Conservation (phyloP, 2,329 filamentous ascomycete species). For the Alternaria novae-zelandiae region DNA sequence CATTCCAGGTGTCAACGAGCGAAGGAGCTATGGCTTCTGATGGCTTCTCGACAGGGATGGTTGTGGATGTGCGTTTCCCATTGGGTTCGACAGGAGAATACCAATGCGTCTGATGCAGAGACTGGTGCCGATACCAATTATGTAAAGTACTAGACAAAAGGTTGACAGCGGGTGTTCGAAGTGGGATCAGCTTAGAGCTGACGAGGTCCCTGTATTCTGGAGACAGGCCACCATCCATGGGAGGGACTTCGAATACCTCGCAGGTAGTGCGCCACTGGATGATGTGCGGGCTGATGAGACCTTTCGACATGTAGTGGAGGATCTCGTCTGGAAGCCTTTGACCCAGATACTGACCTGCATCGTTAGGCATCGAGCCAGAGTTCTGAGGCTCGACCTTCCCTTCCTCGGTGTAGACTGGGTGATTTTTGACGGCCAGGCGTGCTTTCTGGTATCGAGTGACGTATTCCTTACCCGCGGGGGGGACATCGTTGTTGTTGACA, state of each 20-base stretch:
- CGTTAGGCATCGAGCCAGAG: slow-evolving; percentile 74
- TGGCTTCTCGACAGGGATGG: slow-evolving; percentile 65
- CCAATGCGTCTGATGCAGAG: slow-evolving; percentile 82
- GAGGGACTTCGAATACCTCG: slow-evolving; percentile 79
- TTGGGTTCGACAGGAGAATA: slow-evolving; percentile 55
- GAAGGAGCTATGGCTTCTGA: slow-evolving; percentile 57
- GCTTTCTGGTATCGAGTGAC: slow-evolving; percentile 86
- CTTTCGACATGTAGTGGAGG: slow-evolving; percentile 86
- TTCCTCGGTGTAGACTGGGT: slow-evolving; percentile 78
- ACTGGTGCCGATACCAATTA: slow-evolving; percentile 81
- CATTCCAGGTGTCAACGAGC: slow-evolving; percentile 72
- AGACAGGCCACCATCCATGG: slow-evolving; percentile 81
- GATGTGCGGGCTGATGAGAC: slow-evolving; percentile 78
- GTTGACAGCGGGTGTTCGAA: slow-evolving; percentile 78
- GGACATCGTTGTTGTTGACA: slow-evolving; percentile 78
- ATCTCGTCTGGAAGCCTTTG: slow-evolving; percentile 87
- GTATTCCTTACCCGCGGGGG: slow-evolving; percentile 76
- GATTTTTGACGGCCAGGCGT: slow-evolving; percentile 84
- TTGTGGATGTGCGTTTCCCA: slow-evolving; percentile 57
- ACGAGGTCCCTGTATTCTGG: slow-evolving; percentile 82
- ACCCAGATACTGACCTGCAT: slow-evolving; percentile 90
- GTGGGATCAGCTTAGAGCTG: slow-evolving; percentile 72
- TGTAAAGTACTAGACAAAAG: slow-evolving; percentile 81
- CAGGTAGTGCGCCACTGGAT: slow-evolving; percentile 83
- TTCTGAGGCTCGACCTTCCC: slow-evolving; percentile 80